A percentile compares a stretch with the other conserved stretches of the same genome.
Conservation (phyloP, 2,329 filamentous ascomycete genomes). For the Colletotrichum acutatum region DNA sequence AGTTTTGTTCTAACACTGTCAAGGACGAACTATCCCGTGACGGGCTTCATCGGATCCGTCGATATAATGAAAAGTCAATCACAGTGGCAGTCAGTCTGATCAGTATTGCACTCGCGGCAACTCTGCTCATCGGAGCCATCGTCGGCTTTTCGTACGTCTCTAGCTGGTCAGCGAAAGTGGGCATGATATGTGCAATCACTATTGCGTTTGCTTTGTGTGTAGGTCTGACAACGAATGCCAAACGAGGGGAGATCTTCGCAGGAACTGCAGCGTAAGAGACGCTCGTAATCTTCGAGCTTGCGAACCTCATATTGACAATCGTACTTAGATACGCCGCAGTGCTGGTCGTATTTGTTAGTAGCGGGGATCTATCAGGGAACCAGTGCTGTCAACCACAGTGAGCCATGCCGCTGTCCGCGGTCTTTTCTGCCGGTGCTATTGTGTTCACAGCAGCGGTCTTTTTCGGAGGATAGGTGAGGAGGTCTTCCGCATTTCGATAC, state of each 20-base stretch:
- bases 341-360: conserved; percentile 29
- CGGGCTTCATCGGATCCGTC: neutral
- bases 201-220: conserved; percentile 16
- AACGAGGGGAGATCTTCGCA: conserved; percentile 25
- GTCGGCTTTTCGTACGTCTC: neutral
- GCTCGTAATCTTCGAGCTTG: neutral
- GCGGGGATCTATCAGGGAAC: neutral
- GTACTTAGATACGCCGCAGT: conserved; percentile 30
- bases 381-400: neutral
- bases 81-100: neutral
- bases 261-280: conserved; percentile 30
- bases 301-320: neutral
- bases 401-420: neutral
- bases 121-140: neutral
- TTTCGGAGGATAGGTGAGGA: too few relatives aligned
- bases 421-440: neutral
- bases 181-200: conserved; percentile 41
- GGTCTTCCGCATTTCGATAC: neutral
- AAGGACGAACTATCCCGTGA: neutral
- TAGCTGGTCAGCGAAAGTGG: conserved; percentile 45
- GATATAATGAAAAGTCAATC: neutral
- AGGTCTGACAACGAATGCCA: conserved; percentile 19
- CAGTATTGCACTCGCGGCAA: neutral
- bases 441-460: neutral
- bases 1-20: neutral